These are phyloP conservation scores for Phytopythium vexans DNA, from an alignment of 352 stramenopile species.

Conservation along the genomic window DNA sequence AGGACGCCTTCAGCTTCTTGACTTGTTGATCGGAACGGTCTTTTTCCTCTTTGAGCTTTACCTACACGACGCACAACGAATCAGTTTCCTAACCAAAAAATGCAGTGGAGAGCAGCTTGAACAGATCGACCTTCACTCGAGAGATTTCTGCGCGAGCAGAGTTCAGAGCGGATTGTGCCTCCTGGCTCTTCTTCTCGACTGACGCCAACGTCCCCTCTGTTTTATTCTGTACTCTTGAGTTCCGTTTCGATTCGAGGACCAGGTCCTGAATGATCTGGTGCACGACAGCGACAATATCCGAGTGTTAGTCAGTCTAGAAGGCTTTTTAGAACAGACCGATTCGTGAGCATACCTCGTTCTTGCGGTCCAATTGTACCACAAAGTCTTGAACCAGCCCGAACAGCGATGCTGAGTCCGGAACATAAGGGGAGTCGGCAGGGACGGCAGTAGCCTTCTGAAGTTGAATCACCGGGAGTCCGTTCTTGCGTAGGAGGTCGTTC, in stretches of 20 bases:
- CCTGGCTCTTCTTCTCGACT: conserved; percentile 51
- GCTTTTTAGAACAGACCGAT: neutral
- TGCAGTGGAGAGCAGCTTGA: conserved; percentile 1
- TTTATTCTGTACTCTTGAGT: conserved; percentile 46
- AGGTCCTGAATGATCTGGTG: conserved; percentile 74
- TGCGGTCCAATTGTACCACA: conserved; percentile 49
- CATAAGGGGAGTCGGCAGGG: neutral
- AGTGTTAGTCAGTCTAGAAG: conserved; percentile 3
- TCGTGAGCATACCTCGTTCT: conserved; percentile 51
- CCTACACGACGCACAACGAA: conserved; percentile 20
- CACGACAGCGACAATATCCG: conserved; percentile 4
- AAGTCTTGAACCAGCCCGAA: conserved; percentile 66
- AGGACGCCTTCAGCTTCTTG: conserved; percentile 64
- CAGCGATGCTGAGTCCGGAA: conserved; percentile 47
- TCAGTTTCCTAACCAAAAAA: neutral
- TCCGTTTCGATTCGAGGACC: conserved; percentile 62
- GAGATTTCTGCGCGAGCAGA: conserved; percentile 49
- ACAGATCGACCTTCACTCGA: conserved; percentile 42
- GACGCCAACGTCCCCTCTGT: conserved; percentile 38
- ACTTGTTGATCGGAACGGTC: conserved; percentile 41
- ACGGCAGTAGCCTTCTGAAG: conserved; percentile 21
- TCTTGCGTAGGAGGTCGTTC: conserved; percentile 61
- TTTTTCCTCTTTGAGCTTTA: conserved; percentile 39
- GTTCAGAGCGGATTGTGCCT: conserved; percentile 35
- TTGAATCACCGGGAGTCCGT: conserved; percentile 41